A percentile compares a stretch with the other conserved stretches of the same genome.
phyloP scores from a whole-genome alignment of 75 land plant genomes.

The Pinus tabuliformis region DNA sequence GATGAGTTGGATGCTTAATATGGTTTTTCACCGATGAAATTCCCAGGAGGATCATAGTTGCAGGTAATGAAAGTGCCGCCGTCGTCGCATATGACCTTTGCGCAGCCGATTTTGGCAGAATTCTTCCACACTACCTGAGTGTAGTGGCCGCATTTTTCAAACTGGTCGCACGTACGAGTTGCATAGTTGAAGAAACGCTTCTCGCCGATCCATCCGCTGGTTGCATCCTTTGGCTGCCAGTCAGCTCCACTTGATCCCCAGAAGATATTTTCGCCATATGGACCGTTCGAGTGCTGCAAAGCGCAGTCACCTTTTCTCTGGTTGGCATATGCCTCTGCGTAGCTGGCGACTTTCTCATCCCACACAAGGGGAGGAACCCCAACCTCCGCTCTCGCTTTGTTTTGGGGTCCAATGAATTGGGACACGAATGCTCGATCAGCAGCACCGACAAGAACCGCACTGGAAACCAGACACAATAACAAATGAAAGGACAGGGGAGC shows the following conservation, averaged over 20 bases:
- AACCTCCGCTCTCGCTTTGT: conserved; percentile 44
- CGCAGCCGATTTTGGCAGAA: conserved; percentile 39
- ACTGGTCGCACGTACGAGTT: conserved; percentile 27
- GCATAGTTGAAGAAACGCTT: conserved; percentile 42
- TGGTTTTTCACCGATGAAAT: conserved; percentile 35
- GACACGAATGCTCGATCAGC: too few species aligned
- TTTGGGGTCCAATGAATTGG: conserved; percentile 19
- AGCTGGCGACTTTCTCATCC: conserved; percentile 47
- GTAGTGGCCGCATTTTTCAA: conserved; percentile 52
- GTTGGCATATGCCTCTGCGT: conserved; percentile 71
- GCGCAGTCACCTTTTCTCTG: conserved; percentile 50
- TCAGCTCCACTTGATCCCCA: conserved; percentile 50
- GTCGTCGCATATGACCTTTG: conserved; percentile 24
- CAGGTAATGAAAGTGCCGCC: conserved; percentile 48
- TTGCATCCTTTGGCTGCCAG: conserved; percentile 57
- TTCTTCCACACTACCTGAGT: conserved; percentile 56
- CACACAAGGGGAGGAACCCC: conserved; percentile 54
- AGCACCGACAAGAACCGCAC: too few species aligned
- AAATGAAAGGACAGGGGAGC: too few species aligned
- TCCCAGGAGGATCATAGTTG: conserved; percentile 64
- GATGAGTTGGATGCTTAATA: conserved; percentile 4
- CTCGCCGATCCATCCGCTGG: conserved; percentile 23
- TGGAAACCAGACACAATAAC: too few species aligned
- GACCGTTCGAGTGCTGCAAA: conserved; percentile 56
- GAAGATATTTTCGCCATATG: conserved; percentile 53